Evolutionary conservation across 164 flowering plant species (phyloP), one percentile per base, ranked within the genome.

Genomic region (Vitis riparia): DNA sequence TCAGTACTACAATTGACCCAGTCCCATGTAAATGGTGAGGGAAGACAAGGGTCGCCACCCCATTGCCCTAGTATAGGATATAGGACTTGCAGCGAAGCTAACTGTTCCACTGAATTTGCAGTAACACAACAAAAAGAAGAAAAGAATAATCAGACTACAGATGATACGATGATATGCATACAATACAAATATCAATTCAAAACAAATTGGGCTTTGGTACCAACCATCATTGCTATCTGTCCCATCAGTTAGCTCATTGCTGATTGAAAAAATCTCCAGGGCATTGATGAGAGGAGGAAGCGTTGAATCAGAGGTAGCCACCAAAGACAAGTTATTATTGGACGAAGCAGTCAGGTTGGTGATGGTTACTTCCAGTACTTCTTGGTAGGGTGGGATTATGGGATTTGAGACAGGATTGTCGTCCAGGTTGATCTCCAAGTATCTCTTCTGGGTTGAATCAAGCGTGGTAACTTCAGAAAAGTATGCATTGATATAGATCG

Each of bases 221-320:
- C 10, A 8, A 86, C 89, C 72, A 72, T 84, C 87, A 23, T 69
- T 37, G 52, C 61, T 62, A 49, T 79, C 32, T 49, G 86, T 83
- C 56, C 84, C 84, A 44, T 69, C 62, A 0, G 80, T 70, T 7
- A 74, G 66, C 0, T 68, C 49, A 13, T 61, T 73, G 12, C 81
- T 67, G 3, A 82, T 29, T 0, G 0, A 0, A 56, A 69, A 86
- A 16, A 83, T 49, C 64, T 87, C 90, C 72, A 77, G 29, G 62
- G 88, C 90, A 64, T 80, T 87, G 49, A 85, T 74, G 49, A 87
- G 67, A 10, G 90, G 90, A 0, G 87, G 83, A 44, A 81, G 81
- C 2, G 77, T 78, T 0, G 88, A 85, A 16, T 69, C 74, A 0
- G 67, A 0, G 9, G 79, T 71, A 1, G 81, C 57, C 37, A 69